Conservation (phyloP, 257 asterid genomes). For the Solanum sitiens region DNA sequence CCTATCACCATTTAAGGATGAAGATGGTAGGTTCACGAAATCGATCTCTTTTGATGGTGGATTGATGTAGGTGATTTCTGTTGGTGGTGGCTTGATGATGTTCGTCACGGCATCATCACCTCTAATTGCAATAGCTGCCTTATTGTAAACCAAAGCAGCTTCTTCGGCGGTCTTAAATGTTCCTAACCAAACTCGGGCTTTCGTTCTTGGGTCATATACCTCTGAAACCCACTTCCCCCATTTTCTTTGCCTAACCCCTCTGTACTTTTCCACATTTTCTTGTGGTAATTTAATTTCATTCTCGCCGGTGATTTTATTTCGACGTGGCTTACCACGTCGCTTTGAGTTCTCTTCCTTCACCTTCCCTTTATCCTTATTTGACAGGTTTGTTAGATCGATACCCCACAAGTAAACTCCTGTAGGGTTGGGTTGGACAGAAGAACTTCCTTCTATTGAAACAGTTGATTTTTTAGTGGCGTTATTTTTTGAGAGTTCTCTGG, state of each 20-base stretch:
- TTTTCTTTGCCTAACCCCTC: neutral
- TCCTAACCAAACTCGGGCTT: neutral
- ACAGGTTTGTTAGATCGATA: neutral
- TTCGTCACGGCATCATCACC: neutral
- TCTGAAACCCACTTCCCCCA: neutral
- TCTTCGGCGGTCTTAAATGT: neutral
- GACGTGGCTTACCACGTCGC: neutral
- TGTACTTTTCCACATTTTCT: neutral
- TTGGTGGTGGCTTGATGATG: neutral
- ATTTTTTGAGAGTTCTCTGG: neutral
- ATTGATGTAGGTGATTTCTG: neutral
- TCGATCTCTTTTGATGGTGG: neutral
- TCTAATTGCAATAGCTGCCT: neutral
- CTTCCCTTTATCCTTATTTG: neutral
- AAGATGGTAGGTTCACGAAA: neutral
- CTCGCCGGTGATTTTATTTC: neutral
- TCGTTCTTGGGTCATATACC: neutral
- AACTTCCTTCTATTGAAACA: neutral
- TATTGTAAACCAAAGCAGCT: neutral
- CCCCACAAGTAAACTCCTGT: neutral
- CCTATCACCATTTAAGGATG: neutral
- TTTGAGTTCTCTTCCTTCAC: neutral
- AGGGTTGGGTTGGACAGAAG: neutral
- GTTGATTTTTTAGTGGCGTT: neutral
- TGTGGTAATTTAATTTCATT: too few species aligned